A percentile compares a stretch with the other conserved stretches of the same genome.
Conservation (phyloP, 2,329 filamentous ascomycete genomes). For the Ascochyta koolunga region DNA sequence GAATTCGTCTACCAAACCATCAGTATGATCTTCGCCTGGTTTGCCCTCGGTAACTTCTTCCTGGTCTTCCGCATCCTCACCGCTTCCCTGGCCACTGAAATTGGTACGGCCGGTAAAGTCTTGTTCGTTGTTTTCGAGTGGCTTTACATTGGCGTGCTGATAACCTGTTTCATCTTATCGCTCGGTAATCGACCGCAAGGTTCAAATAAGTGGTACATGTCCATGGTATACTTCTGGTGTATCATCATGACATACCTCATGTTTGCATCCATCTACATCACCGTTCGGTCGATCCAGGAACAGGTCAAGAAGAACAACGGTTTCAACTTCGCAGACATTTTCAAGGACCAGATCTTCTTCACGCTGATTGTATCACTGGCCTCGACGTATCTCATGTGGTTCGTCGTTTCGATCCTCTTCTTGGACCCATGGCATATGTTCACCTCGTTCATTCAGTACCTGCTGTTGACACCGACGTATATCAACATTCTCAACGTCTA, state of each 20-base stretch:
- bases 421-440: conserved; percentile 99
- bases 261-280: conserved; percentile 94
- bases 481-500: conserved; percentile 99
- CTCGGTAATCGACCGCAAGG: conserved; percentile 95
- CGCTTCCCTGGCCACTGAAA: conserved; percentile 77
- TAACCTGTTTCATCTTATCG: conserved; percentile 93
- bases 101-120: conserved; percentile 78
- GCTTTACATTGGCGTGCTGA: conserved; percentile 88
- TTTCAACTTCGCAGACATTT: conserved; percentile 75
- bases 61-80: conserved; percentile 97
- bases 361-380: conserved; percentile 90
- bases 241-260: conserved; percentile 91
- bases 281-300: conserved; percentile 79
- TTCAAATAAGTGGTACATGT: conserved; percentile 90
- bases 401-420: conserved; percentile 90
- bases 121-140: conserved; percentile 93
- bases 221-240: conserved; percentile 98
- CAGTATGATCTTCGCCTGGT: conserved; percentile 99
- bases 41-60: conserved; percentile 98
- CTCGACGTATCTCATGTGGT: conserved; percentile 92
- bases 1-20: conserved; percentile 94
- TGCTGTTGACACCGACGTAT: conserved; percentile 92
- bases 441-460: conserved; percentile 91
- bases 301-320: conserved; percentile 66
- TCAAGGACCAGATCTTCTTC: conserved; percentile 89